A percentile compares a stretch with the other conserved stretches of the same genome.
These are phyloP conservation scores for Leishmania gerbilli DNA, from an alignment of 208 protist species.

Conservation along the genomic window DNA sequence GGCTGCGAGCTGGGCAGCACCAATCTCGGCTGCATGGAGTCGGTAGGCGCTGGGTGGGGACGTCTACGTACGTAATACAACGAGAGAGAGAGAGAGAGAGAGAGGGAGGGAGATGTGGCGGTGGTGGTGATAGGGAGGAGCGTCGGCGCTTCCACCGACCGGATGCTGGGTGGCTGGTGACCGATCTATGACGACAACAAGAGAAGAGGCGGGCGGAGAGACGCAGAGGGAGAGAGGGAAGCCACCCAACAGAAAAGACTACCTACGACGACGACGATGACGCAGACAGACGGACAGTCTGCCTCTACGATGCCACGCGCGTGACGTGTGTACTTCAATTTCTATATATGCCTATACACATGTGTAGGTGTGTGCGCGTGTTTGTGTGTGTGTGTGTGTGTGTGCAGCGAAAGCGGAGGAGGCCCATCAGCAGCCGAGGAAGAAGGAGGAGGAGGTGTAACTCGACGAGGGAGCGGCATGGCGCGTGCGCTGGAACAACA, in stretches of 20 bases:
- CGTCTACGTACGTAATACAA: background rate
- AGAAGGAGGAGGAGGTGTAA: background rate
- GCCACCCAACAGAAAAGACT: too few relatives aligned
- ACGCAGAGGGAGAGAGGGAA: background rate
- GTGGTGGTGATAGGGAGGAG: background rate
- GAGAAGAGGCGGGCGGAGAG: background rate
- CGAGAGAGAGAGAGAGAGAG: background rate
- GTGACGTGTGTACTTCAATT: background rate
- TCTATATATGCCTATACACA: background rate
- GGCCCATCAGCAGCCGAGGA: background rate
- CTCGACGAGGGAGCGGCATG: background rate
- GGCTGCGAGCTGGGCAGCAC: background rate
- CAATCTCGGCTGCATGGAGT: background rate
- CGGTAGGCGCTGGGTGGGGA: too few relatives aligned
- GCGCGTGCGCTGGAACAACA: background rate
- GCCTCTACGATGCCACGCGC: background rate
- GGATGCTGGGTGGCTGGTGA: background rate
- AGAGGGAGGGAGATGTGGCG: background rate
- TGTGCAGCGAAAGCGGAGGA: background rate
- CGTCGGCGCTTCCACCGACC: background rate
- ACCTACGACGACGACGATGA: background rate
- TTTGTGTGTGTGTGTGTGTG: background rate
- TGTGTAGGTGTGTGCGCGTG: background rate
- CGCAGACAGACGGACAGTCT: background rate
- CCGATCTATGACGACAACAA: background rate